These are phyloP conservation scores for Pseudophaeomoniella oleicola DNA, from an alignment of 2,329 filamentous ascomycete genomes.

Conservation along the genomic window DNA sequence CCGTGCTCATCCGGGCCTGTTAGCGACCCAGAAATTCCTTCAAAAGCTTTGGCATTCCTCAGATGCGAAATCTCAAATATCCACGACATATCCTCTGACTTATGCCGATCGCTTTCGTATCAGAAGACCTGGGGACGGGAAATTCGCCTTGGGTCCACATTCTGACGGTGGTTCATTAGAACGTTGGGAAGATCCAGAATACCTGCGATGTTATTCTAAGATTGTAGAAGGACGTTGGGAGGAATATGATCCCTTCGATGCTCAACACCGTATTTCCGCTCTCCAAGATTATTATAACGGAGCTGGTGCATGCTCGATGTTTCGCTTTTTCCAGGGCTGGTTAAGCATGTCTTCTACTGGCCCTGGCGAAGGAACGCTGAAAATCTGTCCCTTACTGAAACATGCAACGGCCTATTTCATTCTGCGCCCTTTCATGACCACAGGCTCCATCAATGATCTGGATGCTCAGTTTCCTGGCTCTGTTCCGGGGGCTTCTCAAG, in stretches of 20 bases:
- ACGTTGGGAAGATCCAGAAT: constrained; percentile 58
- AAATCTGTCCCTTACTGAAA: constrained; percentile 65
- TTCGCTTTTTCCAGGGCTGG: constrained; percentile 87
- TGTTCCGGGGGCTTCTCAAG: constrained; percentile 52
- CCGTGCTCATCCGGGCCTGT: constrained; percentile 49
- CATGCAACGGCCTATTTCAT: constrained; percentile 68
- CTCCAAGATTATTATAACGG: constrained; percentile 66
- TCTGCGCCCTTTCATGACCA: constrained; percentile 68
- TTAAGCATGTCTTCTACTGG: constrained; percentile 60
- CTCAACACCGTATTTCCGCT: constrained; percentile 50
- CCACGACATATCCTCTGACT: constrained; percentile 44
- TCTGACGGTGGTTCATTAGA: constrained; percentile 62
- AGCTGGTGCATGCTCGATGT: constrained; percentile 67
- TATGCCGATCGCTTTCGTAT: constrained; percentile 64
- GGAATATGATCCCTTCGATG: constrained; percentile 69
- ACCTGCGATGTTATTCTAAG: constrained; percentile 57
- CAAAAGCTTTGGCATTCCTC: constrained; percentile 51
- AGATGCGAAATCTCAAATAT: constrained; percentile 21
- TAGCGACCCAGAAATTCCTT: constrained; percentile 46
- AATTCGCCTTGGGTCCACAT: constrained; percentile 59
- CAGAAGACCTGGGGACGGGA: constrained; percentile 53
- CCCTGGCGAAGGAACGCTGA: constrained; percentile 62
- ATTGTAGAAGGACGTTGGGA: constrained; percentile 69
- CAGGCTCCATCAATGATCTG: constrained; percentile 26
- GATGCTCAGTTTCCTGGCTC: constrained; percentile 51